A percentile compares a stretch with the other conserved stretches of the same genome.
Conservation (phyloP, 176 grass and related monocot species). For the Aechmea fasciata region DNA sequence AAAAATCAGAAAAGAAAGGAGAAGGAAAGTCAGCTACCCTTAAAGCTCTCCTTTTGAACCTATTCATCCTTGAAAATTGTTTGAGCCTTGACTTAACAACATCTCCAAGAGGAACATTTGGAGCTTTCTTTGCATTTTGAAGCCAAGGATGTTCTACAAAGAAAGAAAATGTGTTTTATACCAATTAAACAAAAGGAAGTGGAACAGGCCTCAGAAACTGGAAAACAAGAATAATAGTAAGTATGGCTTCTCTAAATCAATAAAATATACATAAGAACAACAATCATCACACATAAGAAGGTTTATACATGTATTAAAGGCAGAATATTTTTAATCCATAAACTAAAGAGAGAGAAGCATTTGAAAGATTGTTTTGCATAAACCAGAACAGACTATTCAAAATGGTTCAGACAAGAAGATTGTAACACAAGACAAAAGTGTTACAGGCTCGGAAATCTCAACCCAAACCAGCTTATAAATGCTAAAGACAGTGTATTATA, state of each 20-base stretch:
- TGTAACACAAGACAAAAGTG: too few relatives aligned
- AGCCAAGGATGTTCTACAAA: slow-evolving; percentile 82
- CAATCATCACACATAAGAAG: too few relatives aligned
- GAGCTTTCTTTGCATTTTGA: slow-evolving; percentile 98
- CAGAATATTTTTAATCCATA: too few relatives aligned
- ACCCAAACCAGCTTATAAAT: too few relatives aligned
- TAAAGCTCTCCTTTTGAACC: slow-evolving; percentile 98
- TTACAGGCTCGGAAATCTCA: too few relatives aligned
- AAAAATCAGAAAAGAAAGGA: slow-evolving; percentile 15
- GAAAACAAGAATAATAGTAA: neutral
- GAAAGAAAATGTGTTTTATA: neutral
- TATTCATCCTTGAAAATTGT: slow-evolving; percentile 99
- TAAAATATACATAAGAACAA: too few relatives aligned
- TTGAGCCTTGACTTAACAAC: slow-evolving; percentile 98
- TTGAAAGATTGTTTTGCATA: too few relatives aligned
- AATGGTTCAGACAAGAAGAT: too few relatives aligned
- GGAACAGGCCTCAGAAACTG: neutral
- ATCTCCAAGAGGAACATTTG: slow-evolving; percentile 98
- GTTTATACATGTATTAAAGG: too few relatives aligned
- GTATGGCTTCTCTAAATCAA: neutral
- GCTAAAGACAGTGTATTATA: too few relatives aligned
- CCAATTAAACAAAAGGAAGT: neutral
- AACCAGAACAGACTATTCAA: too few relatives aligned
- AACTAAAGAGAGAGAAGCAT: too few relatives aligned
- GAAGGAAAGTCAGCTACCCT: slow-evolving; percentile 35